phyloP scores from a whole-genome alignment of 2,329 filamentous ascomycete genomes.

The Penicillium palitans region DNA sequence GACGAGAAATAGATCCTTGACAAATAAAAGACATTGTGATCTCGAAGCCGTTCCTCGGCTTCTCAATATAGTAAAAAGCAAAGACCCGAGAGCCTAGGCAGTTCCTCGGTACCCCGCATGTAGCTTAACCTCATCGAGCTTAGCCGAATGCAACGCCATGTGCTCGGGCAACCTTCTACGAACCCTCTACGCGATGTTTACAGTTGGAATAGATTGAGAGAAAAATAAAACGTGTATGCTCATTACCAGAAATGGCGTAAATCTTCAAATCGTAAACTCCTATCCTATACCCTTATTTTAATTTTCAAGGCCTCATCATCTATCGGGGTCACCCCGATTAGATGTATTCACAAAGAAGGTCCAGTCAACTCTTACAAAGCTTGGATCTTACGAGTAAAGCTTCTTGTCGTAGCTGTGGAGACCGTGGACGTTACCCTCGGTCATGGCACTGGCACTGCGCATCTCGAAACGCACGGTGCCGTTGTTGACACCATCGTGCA shows the following conservation, averaged over 20 bases:
- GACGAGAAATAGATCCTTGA: conserved; percentile 1
- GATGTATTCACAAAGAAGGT: conserved; percentile 26
- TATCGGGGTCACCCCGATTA: conserved; percentile 25
- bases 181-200: neutral
- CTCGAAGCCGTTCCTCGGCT: neutral
- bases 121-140: conserved; percentile 18
- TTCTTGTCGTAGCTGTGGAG: conserved; percentile 99
- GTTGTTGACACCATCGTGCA: conserved; percentile 72
- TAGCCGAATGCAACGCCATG: conserved; percentile 23
- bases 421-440: conserved; percentile 92
- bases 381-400: conserved; percentile 73
- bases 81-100: conserved; percentile 28
- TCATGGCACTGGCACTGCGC: conserved; percentile 87
- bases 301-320: conserved; percentile 35
- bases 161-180: conserved; percentile 2
- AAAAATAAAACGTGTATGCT: conserved; percentile 16
- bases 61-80: conserved; percentile 14
- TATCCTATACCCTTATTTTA: conserved; percentile 33
- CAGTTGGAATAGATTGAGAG: neutral
- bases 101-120: conserved; percentile 27
- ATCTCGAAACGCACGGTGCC: conserved; percentile 89
- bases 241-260: conserved; percentile 27
- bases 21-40: conserved; percentile 15
- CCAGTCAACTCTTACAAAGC: conserved; percentile 20
- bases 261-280: conserved; percentile 35